phyloP scores from a whole-genome alignment of 352 stramenopile species.

The Globisporangium megalacanthum region DNA sequence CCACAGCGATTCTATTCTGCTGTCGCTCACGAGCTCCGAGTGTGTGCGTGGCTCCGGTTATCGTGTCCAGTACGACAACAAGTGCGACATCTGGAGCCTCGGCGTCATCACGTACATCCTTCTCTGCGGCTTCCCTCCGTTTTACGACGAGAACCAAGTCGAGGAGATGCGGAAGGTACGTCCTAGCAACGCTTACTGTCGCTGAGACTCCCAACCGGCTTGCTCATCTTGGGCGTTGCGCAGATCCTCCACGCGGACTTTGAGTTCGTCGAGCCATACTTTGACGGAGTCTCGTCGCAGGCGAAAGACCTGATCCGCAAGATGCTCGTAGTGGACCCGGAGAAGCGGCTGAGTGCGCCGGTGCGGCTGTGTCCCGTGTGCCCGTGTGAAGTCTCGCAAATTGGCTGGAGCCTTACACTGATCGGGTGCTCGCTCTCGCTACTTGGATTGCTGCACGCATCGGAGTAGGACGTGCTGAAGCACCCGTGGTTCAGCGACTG shows the following conservation, averaged over 20 bases:
- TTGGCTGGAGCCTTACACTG: too few species aligned
- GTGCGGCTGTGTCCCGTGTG: conserved; percentile 1
- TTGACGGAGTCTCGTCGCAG: conserved; percentile 81
- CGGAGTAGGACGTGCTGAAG: conserved; percentile 39
- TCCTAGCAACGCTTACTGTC: background rate
- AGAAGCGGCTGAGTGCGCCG: conserved; percentile 63
- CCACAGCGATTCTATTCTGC: too few species aligned
- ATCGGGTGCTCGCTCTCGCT: too few species aligned
- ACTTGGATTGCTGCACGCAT: background rate
- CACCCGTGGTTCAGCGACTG: conserved; percentile 76
- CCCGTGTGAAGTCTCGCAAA: too few species aligned
- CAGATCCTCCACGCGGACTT: conserved; percentile 80
- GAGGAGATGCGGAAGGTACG: conserved; percentile 75
- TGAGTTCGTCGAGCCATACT: conserved; percentile 92
- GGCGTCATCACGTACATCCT: conserved; percentile 12
- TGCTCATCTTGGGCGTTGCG: background rate
- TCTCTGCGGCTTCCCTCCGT: conserved; percentile 94
- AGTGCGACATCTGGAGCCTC: conserved; percentile 96
- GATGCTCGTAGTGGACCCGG: conserved; percentile 90
- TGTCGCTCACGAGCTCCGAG: too few species aligned
- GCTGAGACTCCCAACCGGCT: background rate
- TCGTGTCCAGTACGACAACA: conserved; percentile 85
- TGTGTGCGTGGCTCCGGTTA: too few species aligned
- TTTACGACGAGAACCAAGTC: conserved; percentile 92
- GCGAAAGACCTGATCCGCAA: conserved; percentile 92